Evolutionary conservation across 208 protist species (phyloP).

Genomic region (Entamoeba invadens): DNA sequence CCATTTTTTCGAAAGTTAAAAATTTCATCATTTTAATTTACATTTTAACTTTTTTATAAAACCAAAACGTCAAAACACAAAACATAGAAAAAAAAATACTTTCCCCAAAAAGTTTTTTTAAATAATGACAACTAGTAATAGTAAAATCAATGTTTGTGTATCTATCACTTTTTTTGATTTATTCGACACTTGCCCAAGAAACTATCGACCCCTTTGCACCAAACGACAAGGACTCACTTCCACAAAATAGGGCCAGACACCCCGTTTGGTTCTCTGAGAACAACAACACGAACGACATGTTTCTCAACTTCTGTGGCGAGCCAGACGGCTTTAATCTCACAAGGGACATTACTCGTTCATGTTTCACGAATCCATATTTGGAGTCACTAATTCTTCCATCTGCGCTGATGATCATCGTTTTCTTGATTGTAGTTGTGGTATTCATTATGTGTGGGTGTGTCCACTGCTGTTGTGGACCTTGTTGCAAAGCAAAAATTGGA

Average conservation of each 20-base stretch:
- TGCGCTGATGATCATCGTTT: background rate
- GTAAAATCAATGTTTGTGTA: too few species aligned
- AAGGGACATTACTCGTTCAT: background rate
- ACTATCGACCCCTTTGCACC: background rate
- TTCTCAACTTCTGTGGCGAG: background rate
- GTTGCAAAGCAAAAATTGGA: background rate
- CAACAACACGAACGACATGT: background rate
- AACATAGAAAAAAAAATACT: too few species aligned
- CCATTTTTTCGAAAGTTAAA: too few species aligned
- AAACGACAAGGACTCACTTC: background rate
- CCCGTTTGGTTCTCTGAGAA: background rate
- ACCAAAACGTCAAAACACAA: too few species aligned
- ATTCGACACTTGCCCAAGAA: too few species aligned
- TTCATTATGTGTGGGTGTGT: background rate
- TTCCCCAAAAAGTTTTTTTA: too few species aligned
- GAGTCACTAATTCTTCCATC: background rate
- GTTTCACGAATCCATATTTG: background rate
- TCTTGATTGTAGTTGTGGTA: background rate
- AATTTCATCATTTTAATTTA: too few species aligned
- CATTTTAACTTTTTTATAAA: too few species aligned
- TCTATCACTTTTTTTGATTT: too few species aligned
- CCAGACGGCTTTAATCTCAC: background rate
- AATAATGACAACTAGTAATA: too few species aligned
- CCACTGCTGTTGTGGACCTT: background rate
- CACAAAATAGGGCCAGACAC: background rate